Evolutionary conservation across 23 red algal species (phyloP).

Genomic region (Gracilaria vermiculophylla): DNA sequence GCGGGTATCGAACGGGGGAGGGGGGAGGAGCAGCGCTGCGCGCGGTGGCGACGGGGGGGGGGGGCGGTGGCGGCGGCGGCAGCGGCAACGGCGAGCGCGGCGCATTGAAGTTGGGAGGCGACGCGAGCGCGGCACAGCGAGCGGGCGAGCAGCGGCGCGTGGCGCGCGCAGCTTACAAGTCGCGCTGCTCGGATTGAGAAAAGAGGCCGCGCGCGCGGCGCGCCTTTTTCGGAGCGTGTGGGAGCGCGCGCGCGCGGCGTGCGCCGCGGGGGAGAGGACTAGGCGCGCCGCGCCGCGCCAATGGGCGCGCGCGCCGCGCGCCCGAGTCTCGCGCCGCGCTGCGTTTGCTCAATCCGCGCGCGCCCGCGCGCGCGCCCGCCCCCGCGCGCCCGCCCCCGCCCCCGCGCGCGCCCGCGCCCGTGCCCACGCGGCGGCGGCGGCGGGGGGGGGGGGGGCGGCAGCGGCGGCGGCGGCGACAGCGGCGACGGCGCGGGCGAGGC

Average conservation of each 20-base stretch:
- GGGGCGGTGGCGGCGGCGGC: background rate
- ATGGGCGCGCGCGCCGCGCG: too few relatives aligned
- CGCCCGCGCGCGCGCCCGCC: slow-evolving; percentile 33
- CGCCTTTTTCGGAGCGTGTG: too few relatives aligned
- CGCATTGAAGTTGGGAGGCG: background rate
- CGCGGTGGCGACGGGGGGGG: background rate
- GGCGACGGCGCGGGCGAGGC: background rate
- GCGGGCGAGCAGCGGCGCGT: too few relatives aligned
- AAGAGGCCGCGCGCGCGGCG: background rate
- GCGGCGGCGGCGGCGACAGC: background rate
- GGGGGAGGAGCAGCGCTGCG: background rate
- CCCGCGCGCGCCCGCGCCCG: slow-evolving; percentile 34
- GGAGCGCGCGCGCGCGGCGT: too few relatives aligned
- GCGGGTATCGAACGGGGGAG: background rate
- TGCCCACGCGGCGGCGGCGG: slow-evolving; percentile 41
- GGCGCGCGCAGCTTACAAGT: background rate
- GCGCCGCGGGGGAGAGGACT: too few relatives aligned
- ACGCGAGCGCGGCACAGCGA: background rate
- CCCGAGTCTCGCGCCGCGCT: too few relatives aligned
- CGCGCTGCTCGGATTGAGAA: background rate
- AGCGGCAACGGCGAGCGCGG: background rate
- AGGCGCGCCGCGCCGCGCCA: too few relatives aligned
- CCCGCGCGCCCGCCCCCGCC: slow-evolving; percentile 36
- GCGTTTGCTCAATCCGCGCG: too few relatives aligned
- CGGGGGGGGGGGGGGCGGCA: background rate